Evolutionary conservation across 1,284 basidiomycete species (phyloP), one percentile per base, ranked within the genome.

Genomic region (Ganoderma lingzhi): DNA sequence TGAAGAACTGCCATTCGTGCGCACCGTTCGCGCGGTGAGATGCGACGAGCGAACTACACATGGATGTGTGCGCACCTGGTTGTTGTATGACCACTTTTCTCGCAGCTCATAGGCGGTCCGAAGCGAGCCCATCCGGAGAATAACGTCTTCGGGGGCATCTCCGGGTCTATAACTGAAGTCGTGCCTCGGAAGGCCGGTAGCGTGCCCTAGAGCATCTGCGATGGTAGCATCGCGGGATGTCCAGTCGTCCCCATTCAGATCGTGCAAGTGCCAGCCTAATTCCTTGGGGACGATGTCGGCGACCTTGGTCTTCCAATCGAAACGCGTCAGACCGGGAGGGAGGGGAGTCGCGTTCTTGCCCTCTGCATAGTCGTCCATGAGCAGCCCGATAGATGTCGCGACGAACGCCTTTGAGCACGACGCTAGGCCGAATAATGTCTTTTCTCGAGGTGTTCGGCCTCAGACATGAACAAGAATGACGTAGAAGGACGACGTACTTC

Each of bases 371-470:
- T 77, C 76, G 1, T 77, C 73, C 45, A 77, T 75, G 35, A 77
- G 71, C 14, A 85, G 73, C 0, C 83, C 84, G 6, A 85, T 59
- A 6, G 68, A 63, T 19, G 55, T 55, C 2, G 70, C 64, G 3
- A 81, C 76, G 73, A 86, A 84, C 0, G 84, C 79, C 66, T 85
- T 86, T 0, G 83, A 83, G 74, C 82, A 84, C 19, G 84, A 85
- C 0, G 77, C 84, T 55, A 86, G 80, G 9, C 71, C 69, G 70
- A 84, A 84, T 23, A 82, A 70, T 0, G 83, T 82, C 84, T 85
- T 30, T 15, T 44, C 56, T 30, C 41, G 14, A 32, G 23, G 45
- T 32, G 32, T 17, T 1, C 44, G 8, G 45, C 15, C 44, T 66
- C 14, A 48, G 35, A 17, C 32, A 23, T 37, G 23, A 23, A 19